phyloP scores from a whole-genome alignment of 306 rosid genomes.

The Begonia loranthoides region DNA sequence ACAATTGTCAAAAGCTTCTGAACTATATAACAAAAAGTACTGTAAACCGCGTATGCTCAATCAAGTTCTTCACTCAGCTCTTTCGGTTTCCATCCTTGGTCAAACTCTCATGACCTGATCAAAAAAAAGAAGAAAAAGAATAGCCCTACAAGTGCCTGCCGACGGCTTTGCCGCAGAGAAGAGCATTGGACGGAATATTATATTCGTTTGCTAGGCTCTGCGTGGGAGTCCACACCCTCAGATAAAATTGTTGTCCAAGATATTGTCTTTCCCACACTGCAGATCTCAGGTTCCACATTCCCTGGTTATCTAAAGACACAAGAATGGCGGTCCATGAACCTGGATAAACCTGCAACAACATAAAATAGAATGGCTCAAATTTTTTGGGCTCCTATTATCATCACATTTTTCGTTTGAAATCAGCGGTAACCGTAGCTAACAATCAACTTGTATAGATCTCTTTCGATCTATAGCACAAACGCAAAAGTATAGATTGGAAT shows the following conservation, averaged over 20 bases:
- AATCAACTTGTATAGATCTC: too few species aligned
- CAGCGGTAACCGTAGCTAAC: too few species aligned
- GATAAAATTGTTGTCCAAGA: conserved; percentile 82
- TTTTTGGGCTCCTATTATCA: too few species aligned
- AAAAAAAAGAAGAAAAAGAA: conserved; percentile 2
- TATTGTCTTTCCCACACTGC: conserved; percentile 92
- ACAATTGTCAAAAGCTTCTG: too few species aligned
- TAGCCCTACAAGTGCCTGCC: conserved; percentile 23
- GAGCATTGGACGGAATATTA: conserved; percentile 51
- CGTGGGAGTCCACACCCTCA: conserved; percentile 62
- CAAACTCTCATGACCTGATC: conserved; percentile 46
- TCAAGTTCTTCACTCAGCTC: too few species aligned
- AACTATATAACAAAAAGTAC: too few species aligned
- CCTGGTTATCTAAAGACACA: conserved; percentile 91
- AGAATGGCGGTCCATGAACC: conserved; percentile 74
- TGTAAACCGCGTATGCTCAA: too few species aligned
- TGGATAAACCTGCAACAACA: conserved; percentile 63
- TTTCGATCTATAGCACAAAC: too few species aligned
- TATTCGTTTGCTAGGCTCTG: conserved; percentile 70
- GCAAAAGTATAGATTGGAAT: too few species aligned
- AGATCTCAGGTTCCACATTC: conserved; percentile 96
- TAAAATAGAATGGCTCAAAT: not conserved
- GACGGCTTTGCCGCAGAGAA: conserved; percentile 78
- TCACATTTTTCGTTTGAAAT: too few species aligned
- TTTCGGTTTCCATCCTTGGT: conserved; percentile 10